A percentile compares a stretch with the other conserved stretches of the same genome.
These are phyloP conservation scores for Beauveria sp. DNA, from an alignment of 2,329 filamentous ascomycete genomes.

Conservation along the genomic window DNA sequence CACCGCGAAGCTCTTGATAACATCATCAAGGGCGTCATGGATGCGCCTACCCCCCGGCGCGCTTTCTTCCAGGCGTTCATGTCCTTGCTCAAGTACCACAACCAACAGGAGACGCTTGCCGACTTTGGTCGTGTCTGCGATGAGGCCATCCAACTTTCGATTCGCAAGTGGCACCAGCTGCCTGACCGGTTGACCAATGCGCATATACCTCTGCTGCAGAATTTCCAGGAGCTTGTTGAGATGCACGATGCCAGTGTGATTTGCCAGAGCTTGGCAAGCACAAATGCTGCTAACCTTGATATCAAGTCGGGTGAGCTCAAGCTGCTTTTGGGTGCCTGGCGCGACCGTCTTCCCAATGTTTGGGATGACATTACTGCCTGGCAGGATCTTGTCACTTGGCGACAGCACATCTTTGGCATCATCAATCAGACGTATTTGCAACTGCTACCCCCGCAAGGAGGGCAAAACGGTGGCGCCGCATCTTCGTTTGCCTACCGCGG, in stretches of 20 bases:
- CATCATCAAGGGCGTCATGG: constrained; percentile 94
- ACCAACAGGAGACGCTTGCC: constrained; percentile 67
- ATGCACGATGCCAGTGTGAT: constrained; percentile 96
- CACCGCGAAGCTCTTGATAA: constrained; percentile 85
- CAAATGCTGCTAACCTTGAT: constrained; percentile 78
- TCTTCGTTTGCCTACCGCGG: constrained; percentile 88
- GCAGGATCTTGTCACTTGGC: constrained; percentile 99
- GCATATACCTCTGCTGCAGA: constrained; percentile 89
- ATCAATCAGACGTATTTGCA: constrained; percentile 92
- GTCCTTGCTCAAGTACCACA: constrained; percentile 88
- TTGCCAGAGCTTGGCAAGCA: constrained; percentile 80
- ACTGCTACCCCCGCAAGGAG: constrained; percentile 68
- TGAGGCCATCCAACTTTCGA: constrained; percentile 93
- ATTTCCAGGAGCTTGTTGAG: constrained; percentile 97
- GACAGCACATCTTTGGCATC: constrained; percentile 95
- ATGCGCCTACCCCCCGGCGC: constrained; percentile 86
- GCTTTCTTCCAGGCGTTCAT: constrained; percentile 99
- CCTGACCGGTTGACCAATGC: constrained; percentile 88
- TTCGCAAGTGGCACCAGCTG: constrained; percentile 98
- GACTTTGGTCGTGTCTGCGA: constrained; percentile 91
- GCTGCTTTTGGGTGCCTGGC: constrained; percentile 86
- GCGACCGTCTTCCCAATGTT: constrained; percentile 89
- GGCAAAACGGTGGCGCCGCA: constrained; percentile 73
- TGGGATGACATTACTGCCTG: constrained; percentile 99
- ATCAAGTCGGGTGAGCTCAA: constrained; percentile 94